Evolutionary conservation across 257 asterid species (phyloP), one percentile per base, ranked within the genome.

Genomic region (Salvia splendens): DNA sequence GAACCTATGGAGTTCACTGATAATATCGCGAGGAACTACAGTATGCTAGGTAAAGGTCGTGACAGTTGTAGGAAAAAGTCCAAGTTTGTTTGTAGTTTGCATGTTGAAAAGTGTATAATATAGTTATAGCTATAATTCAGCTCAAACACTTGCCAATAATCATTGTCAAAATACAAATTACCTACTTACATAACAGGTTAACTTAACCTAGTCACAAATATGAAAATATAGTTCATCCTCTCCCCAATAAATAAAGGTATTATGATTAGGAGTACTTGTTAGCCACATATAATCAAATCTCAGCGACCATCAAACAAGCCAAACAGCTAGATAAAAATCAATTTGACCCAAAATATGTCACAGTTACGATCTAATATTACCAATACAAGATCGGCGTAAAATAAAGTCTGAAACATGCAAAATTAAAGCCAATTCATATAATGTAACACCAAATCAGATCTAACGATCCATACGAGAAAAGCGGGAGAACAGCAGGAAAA

Each of bases 391-490:
- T 71, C 70, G 55, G 55, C 14, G 0, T 46, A 53, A 9, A 33
- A 12, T 50, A 43, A 16, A 30, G 7, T 10, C 65, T 30, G 30
- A 47, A 30, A 7, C 63, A 36, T 14, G 12, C 41, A 52, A 32
- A 51, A 12, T 38, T 0, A 8, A 63, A 70, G 40, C 10, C 65
- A 12, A 56, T 14, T 15, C 11, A 56, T 6, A 12, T 50, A 66
- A 16, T 17, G 51, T 5, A 15, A 20, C 69, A 61, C 16, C 7
- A 66, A 42, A 76, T 68, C 74, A 61, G 74, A 70, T 70, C 77
- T 66, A 65, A 32, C 47, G 50, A 51, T 43, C 45, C 14, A 40
- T 54, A 48, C 20, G 41, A 70, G 16, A 54, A 42, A 55, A 53
- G 8, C 41, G n/a, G 4, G 15, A 8, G 17, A 20, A 11, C 9